phyloP scores from a whole-genome alignment of 2,329 filamentous ascomycete species.

The Escovopsis weberi region DNA sequence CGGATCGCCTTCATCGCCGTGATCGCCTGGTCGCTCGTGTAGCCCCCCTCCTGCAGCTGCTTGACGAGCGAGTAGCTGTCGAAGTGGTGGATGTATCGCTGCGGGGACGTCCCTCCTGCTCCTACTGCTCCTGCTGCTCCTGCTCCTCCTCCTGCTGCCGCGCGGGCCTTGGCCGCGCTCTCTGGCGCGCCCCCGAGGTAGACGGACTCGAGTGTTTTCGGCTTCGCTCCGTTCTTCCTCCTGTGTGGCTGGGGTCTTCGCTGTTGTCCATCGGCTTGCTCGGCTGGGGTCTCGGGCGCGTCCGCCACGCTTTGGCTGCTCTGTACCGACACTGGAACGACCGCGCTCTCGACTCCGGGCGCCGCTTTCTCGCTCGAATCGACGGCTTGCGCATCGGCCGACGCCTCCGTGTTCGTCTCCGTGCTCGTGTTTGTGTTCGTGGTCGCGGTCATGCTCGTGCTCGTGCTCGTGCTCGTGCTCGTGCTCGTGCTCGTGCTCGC shows the following conservation, averaged over 20 bases:
- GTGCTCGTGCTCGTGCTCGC: not conserved
- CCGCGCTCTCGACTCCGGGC: too few relatives aligned
- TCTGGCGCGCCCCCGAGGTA: not conserved
- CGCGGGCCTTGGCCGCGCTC: not conserved
- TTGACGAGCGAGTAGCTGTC: slow-evolving; percentile 85
- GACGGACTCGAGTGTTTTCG: not conserved
- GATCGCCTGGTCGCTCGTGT: slow-evolving; percentile 59
- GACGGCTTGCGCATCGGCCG: too few relatives aligned
- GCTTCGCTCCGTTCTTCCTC: not conserved
- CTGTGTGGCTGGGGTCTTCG: too few relatives aligned
- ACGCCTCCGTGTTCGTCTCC: too few relatives aligned
- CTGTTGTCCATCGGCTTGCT: not conserved
- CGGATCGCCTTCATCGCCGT: slow-evolving; percentile 89
- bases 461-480: not conserved
- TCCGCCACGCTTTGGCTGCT: too few relatives aligned
- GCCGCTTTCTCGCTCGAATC: too few relatives aligned
- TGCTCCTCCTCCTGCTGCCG: slow-evolving; percentile 14
- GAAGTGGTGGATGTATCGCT: slow-evolving; percentile 88
- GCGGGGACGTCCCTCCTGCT: slow-evolving; percentile 44
- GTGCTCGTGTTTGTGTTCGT: not conserved
- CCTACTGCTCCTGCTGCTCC: slow-evolving; percentile 6
- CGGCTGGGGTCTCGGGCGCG: not conserved
- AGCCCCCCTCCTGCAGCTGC: slow-evolving; percentile 60
- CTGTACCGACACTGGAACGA: too few relatives aligned
- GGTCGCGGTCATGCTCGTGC: not conserved